Conservation (phyloP, 2,329 filamentous ascomycete species). For the Pseudogymnoascus sp. region DNA sequence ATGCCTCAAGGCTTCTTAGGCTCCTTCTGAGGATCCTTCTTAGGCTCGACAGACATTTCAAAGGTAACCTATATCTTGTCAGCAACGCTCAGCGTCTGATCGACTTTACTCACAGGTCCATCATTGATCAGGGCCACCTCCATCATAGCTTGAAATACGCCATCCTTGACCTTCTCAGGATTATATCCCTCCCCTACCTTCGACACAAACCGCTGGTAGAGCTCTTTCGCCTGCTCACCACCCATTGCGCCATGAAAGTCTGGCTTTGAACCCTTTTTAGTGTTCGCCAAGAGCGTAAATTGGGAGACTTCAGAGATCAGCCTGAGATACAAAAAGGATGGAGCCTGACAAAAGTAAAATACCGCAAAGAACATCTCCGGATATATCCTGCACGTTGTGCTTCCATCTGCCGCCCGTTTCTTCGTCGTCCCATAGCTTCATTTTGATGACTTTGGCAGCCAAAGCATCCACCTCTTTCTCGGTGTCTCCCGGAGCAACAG, state of each 20-base stretch:
- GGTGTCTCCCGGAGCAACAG: slow-evolving; percentile 83
- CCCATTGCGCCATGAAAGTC: slow-evolving; percentile 86
- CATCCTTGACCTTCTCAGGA: slow-evolving; percentile 75
- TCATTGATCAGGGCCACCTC: slow-evolving; percentile 90
- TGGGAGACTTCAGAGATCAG: slow-evolving; percentile 65
- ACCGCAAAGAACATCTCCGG: slow-evolving; percentile 93
- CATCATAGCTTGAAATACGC: slow-evolving; percentile 99
- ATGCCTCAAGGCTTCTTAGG: not conserved
- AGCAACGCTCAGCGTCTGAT: not conserved
- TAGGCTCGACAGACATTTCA: not conserved
- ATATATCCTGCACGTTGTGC: slow-evolving; percentile 75
- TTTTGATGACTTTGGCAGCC: slow-evolving; percentile 78
- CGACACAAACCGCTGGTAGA: slow-evolving; percentile 78
- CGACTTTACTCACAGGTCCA: slow-evolving; percentile 46
- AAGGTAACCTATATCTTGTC: not conserved
- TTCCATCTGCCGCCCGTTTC: slow-evolving; percentile 59
- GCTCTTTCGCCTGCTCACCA: slow-evolving; percentile 65
- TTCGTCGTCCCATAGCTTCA: slow-evolving; percentile 75
- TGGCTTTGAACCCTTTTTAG: slow-evolving; percentile 94
- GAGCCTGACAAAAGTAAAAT: slow-evolving; percentile 26
- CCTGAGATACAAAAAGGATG: not conserved
- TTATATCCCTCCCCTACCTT: slow-evolving; percentile 67
- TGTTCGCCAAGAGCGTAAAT: slow-evolving; percentile 85
- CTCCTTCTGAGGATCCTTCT: not conserved
- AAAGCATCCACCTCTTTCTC: slow-evolving; percentile 78